phyloP scores from a whole-genome alignment of 306 rosid species.

The Calophaca sinica region DNA sequence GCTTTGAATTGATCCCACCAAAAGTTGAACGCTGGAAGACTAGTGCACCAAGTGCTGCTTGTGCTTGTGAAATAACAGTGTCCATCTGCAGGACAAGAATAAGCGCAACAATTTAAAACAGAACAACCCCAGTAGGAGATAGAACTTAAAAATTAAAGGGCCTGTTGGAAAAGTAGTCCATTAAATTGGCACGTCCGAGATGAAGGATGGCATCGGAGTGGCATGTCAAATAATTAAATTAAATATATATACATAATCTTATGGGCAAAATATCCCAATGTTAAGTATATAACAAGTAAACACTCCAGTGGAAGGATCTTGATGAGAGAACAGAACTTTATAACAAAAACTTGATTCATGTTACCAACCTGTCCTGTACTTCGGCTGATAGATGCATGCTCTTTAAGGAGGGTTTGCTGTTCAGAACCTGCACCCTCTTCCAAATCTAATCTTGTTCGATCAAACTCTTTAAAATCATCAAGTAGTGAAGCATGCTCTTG shows the following conservation, averaged over 20 bases:
- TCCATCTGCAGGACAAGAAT: constrained; percentile 68
- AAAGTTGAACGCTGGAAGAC: constrained; percentile 92
- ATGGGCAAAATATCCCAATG: neutral
- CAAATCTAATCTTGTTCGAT: constrained; percentile 88
- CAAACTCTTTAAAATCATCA: constrained; percentile 96
- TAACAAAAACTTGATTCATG: constrained; percentile 36
- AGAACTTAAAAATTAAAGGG: neutral
- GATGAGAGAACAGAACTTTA: neutral
- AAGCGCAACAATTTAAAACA: constrained; percentile 30
- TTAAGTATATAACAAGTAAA: neutral
- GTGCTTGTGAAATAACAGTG: constrained; percentile 92
- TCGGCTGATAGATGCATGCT: constrained; percentile 84
- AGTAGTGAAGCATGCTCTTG: constrained; percentile 94
- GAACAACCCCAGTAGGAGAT: constrained; percentile 17
- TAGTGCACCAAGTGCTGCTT: constrained; percentile 91
- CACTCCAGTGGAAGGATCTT: neutral
- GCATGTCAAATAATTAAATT: neutral
- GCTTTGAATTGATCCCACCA: constrained; percentile 94
- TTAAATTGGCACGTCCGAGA: neutral
- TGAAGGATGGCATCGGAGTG: neutral
- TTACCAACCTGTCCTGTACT: constrained; percentile 86
- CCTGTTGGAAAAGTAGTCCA: neutral
- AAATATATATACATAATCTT: neutral
- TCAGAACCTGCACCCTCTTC: constrained; percentile 77
- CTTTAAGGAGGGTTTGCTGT: constrained; percentile 82